Base-by-base conservation (phyloP, 2,329 filamentous ascomycete genomes). In the Pseudogymnoascus sp. region DNA sequence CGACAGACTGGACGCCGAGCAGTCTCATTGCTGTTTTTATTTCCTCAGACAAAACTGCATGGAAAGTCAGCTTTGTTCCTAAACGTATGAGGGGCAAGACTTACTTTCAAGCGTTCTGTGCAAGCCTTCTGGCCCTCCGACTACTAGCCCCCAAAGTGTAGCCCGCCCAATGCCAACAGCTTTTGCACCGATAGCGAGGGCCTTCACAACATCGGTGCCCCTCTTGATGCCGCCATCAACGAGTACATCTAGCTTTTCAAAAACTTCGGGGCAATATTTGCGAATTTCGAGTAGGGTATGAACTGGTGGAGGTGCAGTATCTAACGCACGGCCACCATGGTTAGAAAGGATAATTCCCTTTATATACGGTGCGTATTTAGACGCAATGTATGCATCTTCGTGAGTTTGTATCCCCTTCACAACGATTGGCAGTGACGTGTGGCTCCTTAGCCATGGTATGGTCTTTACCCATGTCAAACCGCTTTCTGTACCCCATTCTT, bases 401-500 rank as follows among this genome's bases (percentile, higher is more conserved):
- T 83, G 81, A 25, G 80, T 81, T 74, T 89, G 85, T n/a, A 90
- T 82, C 0, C 86, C 86, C 72, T 89, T 89, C 31, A 89, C 45
- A 67, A 84, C 73, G 77, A 88, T 62, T 71, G 83, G 73, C 10
- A 82, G 77, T 0, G 79, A 79, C 52, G 81, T 78, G 21, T 21
- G 21, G 21, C 21, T 21, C 21, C 21, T 21, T 21, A 21, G 21
- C 21, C 21, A 21, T 21, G 21, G 21, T 21, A 21, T 21, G 61
- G 77, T 78, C 76, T 84, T 82, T 25, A 88, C 69, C 84, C 85
- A 88, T 35, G 81, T 76, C 61, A 83, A 66, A 13, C 81, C 80
- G 1, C 79, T 76, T 60, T 82, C 82, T 64, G 81, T 75, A 62
- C 70, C 64, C 69, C 82, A 81, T 61, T 79, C 78, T 12, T 74